Evolutionary conservation across 768 basidiomycete species (phyloP).

Genomic region (Lactarius trivialis): DNA sequence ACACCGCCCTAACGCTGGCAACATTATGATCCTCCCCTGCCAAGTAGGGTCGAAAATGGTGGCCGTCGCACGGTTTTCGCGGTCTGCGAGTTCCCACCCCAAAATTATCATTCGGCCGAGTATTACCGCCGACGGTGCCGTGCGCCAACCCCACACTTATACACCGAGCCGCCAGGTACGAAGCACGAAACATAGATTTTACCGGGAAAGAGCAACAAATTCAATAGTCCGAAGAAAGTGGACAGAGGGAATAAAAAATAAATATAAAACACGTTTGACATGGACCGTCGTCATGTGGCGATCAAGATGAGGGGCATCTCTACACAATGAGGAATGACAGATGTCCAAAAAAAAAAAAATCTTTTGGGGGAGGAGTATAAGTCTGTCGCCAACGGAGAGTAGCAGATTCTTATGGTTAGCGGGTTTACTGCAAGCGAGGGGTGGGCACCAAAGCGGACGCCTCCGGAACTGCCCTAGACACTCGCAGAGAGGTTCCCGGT

Average conservation of each 20-base stretch:
- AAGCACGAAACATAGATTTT: not conserved
- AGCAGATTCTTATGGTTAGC: not conserved
- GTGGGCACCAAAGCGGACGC: not conserved
- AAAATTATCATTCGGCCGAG: not conserved
- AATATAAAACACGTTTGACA: not conserved
- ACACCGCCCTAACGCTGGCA: not conserved
- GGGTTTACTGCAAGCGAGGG: conserved; percentile 5
- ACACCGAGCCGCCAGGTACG: not conserved
- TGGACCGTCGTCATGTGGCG: not conserved
- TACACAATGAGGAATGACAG: not conserved
- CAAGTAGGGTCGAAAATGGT: no score
- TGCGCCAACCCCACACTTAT: not conserved
- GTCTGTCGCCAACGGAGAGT: not conserved
- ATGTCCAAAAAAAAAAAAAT: not conserved
- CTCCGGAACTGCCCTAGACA: not conserved
- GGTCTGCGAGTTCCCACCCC: not conserved
- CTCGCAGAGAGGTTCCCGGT: not conserved
- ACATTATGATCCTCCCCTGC: no score
- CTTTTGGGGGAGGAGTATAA: not conserved
- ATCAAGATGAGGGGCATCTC: not conserved
- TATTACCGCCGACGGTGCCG: not conserved
- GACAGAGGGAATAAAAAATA: not conserved
- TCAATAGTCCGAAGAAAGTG: not conserved
- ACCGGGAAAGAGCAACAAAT: not conserved
- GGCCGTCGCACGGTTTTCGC: not conserved